These are phyloP conservation scores for Manihot esculenta DNA, from an alignment of 441 rosid species.

Conservation along the genomic window DNA sequence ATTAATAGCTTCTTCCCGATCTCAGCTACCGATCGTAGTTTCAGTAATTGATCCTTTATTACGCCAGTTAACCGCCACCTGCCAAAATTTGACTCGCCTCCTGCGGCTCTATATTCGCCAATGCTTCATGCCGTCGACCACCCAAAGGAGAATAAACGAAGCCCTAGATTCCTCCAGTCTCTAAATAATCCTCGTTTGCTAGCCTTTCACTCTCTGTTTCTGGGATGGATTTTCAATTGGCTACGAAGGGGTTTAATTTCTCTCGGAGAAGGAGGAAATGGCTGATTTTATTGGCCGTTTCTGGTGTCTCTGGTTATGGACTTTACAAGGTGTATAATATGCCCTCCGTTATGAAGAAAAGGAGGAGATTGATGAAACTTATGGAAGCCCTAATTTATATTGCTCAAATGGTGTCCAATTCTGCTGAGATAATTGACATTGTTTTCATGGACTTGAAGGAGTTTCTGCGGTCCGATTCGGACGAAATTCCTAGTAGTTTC, in stretches of 20 bases:
- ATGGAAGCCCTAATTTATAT: constrained; percentile 55
- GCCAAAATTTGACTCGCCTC: background rate
- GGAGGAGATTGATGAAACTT: constrained; percentile 52
- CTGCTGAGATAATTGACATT: constrained; percentile 52
- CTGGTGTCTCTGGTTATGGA: constrained; percentile 62
- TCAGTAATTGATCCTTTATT: background rate
- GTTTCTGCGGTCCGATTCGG: constrained; percentile 76
- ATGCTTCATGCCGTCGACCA: background rate
- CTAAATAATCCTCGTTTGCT: background rate
- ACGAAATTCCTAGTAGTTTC: constrained; percentile 75
- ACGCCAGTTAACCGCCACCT: background rate
- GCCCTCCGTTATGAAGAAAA: constrained; percentile 45
- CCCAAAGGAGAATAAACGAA: background rate
- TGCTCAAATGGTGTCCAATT: constrained; percentile 65
- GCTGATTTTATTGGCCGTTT: constrained; percentile 47
- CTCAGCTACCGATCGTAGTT: background rate
- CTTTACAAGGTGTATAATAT: constrained; percentile 54
- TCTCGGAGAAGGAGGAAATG: constrained; percentile 51
- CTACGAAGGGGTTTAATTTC: constrained; percentile 36
- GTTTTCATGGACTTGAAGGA: constrained; percentile 67
- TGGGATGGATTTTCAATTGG: constrained; percentile 50
- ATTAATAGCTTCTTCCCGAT: background rate
- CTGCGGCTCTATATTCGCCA: background rate
- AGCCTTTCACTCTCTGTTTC: too few relatives aligned
- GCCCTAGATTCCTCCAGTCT: constrained; percentile 24